phyloP scores from a whole-genome alignment of 2,329 filamentous ascomycete genomes.

The Proliferodiscus dingleyae region DNA sequence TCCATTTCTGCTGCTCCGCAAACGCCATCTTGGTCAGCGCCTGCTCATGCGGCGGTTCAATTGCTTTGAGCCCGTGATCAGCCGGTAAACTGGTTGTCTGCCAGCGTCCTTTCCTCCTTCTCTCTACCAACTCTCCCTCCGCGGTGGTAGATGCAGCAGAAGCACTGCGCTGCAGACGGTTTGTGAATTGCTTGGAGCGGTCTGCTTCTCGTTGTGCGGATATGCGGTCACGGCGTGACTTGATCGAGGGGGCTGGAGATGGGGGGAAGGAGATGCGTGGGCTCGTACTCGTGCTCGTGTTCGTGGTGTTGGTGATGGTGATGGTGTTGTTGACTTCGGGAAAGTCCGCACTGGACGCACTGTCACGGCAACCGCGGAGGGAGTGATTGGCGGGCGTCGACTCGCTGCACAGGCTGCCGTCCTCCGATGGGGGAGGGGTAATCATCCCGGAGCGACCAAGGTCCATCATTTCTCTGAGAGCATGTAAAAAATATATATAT shows the following conservation, averaged over 20 bases:
- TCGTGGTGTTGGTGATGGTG: slow-evolving; percentile 1
- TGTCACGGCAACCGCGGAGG: slow-evolving; percentile 7
- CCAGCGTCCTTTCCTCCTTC: slow-evolving; percentile 13
- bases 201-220: slow-evolving; percentile 24
- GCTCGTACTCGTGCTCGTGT: not conserved
- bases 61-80: slow-evolving; percentile 27
- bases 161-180: slow-evolving; percentile 23
- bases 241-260: slow-evolving; percentile 18
- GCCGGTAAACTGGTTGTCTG: slow-evolving; percentile 20
- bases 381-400: not conserved
- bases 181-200: slow-evolving; percentile 25
- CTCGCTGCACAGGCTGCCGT: not conserved
- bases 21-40: slow-evolving; percentile 53
- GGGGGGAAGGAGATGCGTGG: slow-evolving; percentile 10
- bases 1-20: slow-evolving; percentile 62
- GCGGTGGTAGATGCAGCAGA: slow-evolving; percentile 11
- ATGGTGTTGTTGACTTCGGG: slow-evolving; percentile 18
- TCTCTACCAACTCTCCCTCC: slow-evolving; percentile 16
- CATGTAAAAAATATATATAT: not conserved
- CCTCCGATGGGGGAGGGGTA: slow-evolving; percentile 2
- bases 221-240: slow-evolving; percentile 22
- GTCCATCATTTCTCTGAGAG: not conserved
- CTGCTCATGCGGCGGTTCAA: slow-evolving; percentile 31
- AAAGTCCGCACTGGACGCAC: slow-evolving; percentile 7
- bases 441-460: not conserved